phyloP scores from a whole-genome alignment of 1,139 yeast species.

The Candida glucosophila region DNA sequence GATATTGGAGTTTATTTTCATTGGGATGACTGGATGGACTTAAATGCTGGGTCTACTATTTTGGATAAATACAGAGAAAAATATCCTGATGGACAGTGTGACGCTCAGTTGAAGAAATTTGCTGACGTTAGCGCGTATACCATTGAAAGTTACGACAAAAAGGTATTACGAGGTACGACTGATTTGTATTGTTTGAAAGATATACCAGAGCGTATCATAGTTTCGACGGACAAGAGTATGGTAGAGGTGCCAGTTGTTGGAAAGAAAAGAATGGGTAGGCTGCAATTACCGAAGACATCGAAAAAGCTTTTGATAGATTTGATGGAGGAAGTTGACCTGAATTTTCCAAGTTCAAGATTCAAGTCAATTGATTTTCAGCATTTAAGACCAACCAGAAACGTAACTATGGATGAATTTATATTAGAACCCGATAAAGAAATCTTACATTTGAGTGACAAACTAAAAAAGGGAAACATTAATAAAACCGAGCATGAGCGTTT shows the following conservation, averaged over 20 bases:
- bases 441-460: constrained; percentile 14
- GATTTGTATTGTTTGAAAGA: constrained; percentile 26
- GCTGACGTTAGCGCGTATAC: constrained; percentile 27
- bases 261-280: constrained; percentile 16
- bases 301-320: constrained; percentile 7
- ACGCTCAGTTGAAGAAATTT: constrained; percentile 11
- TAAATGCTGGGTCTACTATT: constrained; percentile 16
- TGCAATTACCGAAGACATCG: constrained; percentile 3
- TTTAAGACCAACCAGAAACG: constrained; percentile 7
- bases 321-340: constrained; percentile 6
- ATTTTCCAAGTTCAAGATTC: constrained; percentile 4
- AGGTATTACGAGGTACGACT: constrained; percentile 27
- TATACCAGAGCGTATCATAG: constrained; percentile 20
- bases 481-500: constrained; percentile 16
- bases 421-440: constrained; percentile 26
- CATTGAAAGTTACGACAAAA: constrained; percentile 26
- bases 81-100: constrained; percentile 20
- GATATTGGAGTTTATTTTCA: constrained; percentile 23
- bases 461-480: constrained; percentile 9
- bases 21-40: constrained; percentile 39
- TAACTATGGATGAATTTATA: constrained; percentile 23
- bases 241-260: constrained; percentile 24
- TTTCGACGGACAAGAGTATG: constrained; percentile 18
- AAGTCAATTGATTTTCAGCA: too few relatives aligned
- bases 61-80: constrained; percentile 12